Evolutionary conservation across 2,329 filamentous ascomycete species (phyloP).

Genomic region (Clonostachys chloroleuca): DNA sequence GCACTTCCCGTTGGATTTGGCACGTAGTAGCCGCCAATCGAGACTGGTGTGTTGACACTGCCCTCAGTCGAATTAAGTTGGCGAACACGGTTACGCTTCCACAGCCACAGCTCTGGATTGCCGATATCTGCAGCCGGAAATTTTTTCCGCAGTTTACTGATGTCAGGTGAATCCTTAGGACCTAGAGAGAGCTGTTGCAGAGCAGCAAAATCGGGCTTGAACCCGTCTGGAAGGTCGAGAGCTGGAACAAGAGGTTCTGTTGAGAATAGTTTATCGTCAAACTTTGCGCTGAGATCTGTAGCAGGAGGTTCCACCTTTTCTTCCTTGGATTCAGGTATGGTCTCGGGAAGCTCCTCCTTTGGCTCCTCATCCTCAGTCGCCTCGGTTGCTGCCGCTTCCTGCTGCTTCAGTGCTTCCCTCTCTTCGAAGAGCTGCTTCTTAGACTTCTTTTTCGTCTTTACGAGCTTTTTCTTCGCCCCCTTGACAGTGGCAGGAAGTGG

Average conservation of each 20-base stretch:
- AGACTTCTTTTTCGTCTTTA: slow-evolving; percentile 66
- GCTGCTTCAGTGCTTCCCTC: slow-evolving; percentile 53
- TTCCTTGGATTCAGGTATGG: slow-evolving; percentile 12
- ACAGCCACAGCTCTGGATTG: slow-evolving; percentile 51
- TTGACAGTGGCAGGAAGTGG: slow-evolving; percentile 34
- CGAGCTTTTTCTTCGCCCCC: slow-evolving; percentile 49
- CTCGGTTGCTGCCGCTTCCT: slow-evolving; percentile 37
- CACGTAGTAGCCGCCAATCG: slow-evolving; percentile 70
- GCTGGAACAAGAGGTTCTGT: slow-evolving; percentile 38
- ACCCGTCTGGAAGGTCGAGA: slow-evolving; percentile 36
- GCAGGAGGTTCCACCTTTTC: slow-evolving; percentile 19
- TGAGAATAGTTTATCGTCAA: slow-evolving; percentile 43
- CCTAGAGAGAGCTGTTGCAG: slow-evolving; percentile 38
- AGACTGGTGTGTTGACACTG: slow-evolving; percentile 22
- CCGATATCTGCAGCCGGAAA: slow-evolving; percentile 38
- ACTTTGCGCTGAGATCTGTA: slow-evolving; percentile 43
- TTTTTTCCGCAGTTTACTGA: slow-evolving; percentile 41
- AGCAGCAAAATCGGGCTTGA: slow-evolving; percentile 38
- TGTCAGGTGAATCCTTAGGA: slow-evolving; percentile 41
- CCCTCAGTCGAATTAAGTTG: slow-evolving; percentile 42
- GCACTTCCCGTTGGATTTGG: slow-evolving; percentile 81
- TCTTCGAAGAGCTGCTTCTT: slow-evolving; percentile 76
- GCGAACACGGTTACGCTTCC: slow-evolving; percentile 50
- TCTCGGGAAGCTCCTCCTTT: slow-evolving; percentile 17
- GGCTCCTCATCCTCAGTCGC: slow-evolving; percentile 34